phyloP scores from a whole-genome alignment of 345 rosid genomes.

The Hypericum androsaemum region DNA sequence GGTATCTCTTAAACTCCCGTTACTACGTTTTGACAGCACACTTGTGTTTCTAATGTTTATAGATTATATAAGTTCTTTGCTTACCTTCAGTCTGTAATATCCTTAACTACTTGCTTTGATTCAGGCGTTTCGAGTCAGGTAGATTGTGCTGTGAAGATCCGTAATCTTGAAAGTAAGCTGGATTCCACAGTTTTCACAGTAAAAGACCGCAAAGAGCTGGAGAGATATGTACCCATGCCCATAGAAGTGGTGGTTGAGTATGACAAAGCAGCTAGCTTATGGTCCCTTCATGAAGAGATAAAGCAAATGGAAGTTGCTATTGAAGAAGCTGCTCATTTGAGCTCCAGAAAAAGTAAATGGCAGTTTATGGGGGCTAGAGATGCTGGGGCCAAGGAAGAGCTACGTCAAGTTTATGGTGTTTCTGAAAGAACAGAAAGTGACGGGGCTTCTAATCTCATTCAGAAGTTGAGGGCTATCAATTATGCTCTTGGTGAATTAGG shows the following conservation, averaged over 20 bases:
- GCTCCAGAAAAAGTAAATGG: slow-evolving; percentile 92
- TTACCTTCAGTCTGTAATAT: no score
- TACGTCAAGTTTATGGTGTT: slow-evolving; percentile 92
- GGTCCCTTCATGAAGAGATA: slow-evolving; percentile 91
- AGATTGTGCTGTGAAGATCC: slow-evolving; percentile 93
- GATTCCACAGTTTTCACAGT: slow-evolving; percentile 87
- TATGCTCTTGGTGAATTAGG: slow-evolving; percentile 92
- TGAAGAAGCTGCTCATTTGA: slow-evolving; percentile 86
- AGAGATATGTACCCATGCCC: slow-evolving; percentile 96
- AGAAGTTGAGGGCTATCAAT: slow-evolving; percentile 85
- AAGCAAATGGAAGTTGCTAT: slow-evolving; percentile 82
- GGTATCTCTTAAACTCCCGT: slow-evolving; percentile 34
- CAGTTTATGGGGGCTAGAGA: slow-evolving; percentile 99
- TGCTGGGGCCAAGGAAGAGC: slow-evolving; percentile 95
- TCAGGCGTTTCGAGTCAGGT: slow-evolving; percentile 95
- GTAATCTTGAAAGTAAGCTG: slow-evolving; percentile 93
- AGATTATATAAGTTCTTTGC: no score
- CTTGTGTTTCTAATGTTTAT: not conserved
- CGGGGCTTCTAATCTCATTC: slow-evolving; percentile 93
- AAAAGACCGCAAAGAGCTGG: slow-evolving; percentile 91
- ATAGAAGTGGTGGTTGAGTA: slow-evolving; percentile 81
- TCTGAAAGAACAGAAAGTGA: slow-evolving; percentile 97
- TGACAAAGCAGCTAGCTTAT: slow-evolving; percentile 89
- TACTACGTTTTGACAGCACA: slow-evolving; percentile 4
- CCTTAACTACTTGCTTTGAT: not conserved